Evolutionary conservation across 768 basidiomycete species (phyloP).

Genomic region (Pilatotrama ljubarskyi): DNA sequence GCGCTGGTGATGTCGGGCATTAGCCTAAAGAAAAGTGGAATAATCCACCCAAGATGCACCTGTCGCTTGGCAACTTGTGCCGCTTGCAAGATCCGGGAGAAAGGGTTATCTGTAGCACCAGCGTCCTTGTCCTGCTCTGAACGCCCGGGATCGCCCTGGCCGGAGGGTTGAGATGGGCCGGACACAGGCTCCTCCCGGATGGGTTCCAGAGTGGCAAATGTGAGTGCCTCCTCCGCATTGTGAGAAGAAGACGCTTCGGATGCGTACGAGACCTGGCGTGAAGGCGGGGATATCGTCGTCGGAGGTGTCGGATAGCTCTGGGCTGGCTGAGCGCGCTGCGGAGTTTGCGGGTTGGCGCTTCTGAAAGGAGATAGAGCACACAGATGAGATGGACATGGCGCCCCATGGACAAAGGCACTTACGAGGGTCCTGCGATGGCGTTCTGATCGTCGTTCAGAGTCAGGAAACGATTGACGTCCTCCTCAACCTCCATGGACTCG

Average conservation of each 20-base stretch:
- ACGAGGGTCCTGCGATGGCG: background rate
- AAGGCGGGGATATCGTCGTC: background rate
- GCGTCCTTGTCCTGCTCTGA: too few relatives aligned
- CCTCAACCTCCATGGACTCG: background rate
- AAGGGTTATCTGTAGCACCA: too few relatives aligned
- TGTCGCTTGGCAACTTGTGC: background rate
- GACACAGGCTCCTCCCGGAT: too few relatives aligned
- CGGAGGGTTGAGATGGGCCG: too few relatives aligned
- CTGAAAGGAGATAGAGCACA: background rate
- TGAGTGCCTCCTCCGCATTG: background rate
- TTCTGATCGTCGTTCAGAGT: background rate
- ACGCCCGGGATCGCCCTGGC: too few relatives aligned
- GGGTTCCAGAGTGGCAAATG: background rate
- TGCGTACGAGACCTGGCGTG: background rate
- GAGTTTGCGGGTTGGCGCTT: background rate
- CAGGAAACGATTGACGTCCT: background rate
- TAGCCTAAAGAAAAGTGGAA: background rate
- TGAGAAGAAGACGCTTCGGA: background rate
- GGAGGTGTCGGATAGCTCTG: constrained; percentile 8
- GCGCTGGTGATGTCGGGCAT: background rate
- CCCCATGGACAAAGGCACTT: background rate
- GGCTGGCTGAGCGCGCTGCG: background rate
- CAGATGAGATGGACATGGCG: background rate
- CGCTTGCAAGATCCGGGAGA: too few relatives aligned
- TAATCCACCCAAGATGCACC: background rate